Conservation (phyloP, 2,329 filamentous ascomycete genomes). For the Ascochyta viciae-villosae region DNA sequence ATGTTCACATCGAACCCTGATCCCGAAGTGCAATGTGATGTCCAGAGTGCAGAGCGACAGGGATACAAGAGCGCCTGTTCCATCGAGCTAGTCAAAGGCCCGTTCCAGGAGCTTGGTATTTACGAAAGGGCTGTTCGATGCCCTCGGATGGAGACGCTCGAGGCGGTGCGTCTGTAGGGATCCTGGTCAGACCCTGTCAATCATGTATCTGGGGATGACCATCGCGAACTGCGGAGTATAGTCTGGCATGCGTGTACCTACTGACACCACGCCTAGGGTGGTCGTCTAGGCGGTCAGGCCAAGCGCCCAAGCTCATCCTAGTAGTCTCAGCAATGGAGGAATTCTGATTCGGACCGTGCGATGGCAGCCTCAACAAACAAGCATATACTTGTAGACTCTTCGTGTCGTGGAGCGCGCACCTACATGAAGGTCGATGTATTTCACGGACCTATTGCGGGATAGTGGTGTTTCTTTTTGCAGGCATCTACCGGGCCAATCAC, state of each 20-base stretch:
- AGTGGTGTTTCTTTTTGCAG: neutral
- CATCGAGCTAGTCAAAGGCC: no score
- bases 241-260: no score
- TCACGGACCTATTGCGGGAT: constrained; percentile 4
- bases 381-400: neutral
- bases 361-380: neutral
- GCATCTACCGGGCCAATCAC: no score
- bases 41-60: no score
- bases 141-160: neutral
- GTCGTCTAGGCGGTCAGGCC: neutral
- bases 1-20: no score
- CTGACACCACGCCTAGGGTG: no score
- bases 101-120: no score
- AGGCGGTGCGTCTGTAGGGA: neutral
- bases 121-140: no score
- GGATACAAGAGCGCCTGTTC: no score
- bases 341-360: neutral
- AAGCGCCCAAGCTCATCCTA: neutral
- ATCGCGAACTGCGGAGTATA: neutral
- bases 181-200: constrained; percentile 3
- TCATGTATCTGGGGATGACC: neutral
- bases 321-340: neutral
- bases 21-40: no score
- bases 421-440: constrained; percentile 3
- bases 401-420: neutral